phyloP scores from a whole-genome alignment of 352 stramenopile species.

The Achlya hypogyna region DNA sequence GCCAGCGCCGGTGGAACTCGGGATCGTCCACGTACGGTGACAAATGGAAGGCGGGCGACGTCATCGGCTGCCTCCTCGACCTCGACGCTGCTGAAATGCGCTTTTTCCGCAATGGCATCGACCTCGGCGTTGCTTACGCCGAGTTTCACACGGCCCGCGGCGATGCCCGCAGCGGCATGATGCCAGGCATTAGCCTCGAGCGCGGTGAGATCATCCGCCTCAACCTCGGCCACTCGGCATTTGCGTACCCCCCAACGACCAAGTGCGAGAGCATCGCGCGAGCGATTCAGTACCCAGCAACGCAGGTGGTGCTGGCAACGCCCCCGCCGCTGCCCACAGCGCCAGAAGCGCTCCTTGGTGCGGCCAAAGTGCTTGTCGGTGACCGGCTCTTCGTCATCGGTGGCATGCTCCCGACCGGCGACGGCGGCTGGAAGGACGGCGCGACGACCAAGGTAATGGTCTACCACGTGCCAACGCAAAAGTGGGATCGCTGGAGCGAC shows the following conservation, averaged over 20 bases:
- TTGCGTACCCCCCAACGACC: constrained; percentile 56
- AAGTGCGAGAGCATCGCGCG: constrained; percentile 62
- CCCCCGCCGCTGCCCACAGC: background rate
- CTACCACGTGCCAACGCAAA: constrained; percentile 39
- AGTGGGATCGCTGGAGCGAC: constrained; percentile 69
- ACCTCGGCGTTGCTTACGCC: constrained; percentile 66
- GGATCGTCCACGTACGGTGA: constrained; percentile 82
- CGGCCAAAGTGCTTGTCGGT: constrained; percentile 43
- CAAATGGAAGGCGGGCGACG: constrained; percentile 86
- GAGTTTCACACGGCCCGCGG: constrained; percentile 40
- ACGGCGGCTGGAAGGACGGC: constrained; percentile 21
- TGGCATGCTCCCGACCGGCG: constrained; percentile 24
- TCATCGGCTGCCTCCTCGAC: constrained; percentile 87
- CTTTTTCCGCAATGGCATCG: constrained; percentile 84
- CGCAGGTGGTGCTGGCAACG: constrained; percentile 2
- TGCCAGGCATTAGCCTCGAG: constrained; percentile 82
- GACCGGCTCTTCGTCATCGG: constrained; percentile 71
- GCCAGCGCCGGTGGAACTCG: constrained; percentile 86
- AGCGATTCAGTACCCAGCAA: constrained; percentile 37
- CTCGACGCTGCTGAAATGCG: constrained; percentile 70
- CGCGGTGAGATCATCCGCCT: constrained; percentile 80
- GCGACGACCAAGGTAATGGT: constrained; percentile 60
- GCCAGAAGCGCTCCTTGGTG: constrained; percentile 39
- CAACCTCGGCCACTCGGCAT: constrained; percentile 74
- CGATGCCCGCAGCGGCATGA: constrained; percentile 55